phyloP scores from a whole-genome alignment of 176 grass and related monocot genomes.

The Dendrocalamus sinicus region DNA sequence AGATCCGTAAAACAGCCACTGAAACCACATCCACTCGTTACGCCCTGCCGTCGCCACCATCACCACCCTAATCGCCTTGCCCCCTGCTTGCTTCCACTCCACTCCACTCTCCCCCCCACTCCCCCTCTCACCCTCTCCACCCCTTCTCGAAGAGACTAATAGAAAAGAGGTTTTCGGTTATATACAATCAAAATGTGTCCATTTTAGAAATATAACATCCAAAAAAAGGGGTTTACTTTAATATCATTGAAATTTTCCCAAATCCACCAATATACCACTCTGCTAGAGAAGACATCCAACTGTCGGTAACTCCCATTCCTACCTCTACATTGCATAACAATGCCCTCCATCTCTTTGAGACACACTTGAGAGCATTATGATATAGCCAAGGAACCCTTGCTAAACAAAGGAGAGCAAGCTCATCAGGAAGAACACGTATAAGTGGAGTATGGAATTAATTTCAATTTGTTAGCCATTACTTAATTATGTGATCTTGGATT shows the following conservation, averaged over 20 bases:
- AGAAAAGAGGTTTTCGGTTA: no score
- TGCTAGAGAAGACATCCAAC: no score
- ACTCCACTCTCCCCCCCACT: background rate
- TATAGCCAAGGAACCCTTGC: slow-evolving; percentile 63
- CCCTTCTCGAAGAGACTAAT: no score
- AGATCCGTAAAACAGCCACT: background rate
- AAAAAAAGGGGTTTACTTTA: no score
- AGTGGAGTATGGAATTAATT: slow-evolving; percentile 41
- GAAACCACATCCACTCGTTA: slow-evolving; percentile 41
- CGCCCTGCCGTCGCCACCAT: background rate
- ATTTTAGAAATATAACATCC: no score
- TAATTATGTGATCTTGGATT: no score
- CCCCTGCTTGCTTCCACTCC: background rate
- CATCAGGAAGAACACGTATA: slow-evolving; percentile 80
- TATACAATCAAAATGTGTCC: no score
- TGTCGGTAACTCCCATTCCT: no score
- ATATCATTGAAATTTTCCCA: no score
- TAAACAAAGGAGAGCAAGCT: slow-evolving; percentile 79
- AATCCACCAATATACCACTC: no score
- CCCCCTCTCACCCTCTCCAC: no score
- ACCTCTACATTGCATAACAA: slow-evolving; percentile 59
- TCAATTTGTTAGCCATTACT: no score
- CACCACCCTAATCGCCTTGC: slow-evolving; percentile 6
- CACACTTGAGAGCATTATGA: slow-evolving; percentile 64
- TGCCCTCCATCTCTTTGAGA: slow-evolving; percentile 71